Evolutionary conservation across 2,329 filamentous ascomycete species (phyloP).

Genomic region (Aspergillus transmontanensis): DNA sequence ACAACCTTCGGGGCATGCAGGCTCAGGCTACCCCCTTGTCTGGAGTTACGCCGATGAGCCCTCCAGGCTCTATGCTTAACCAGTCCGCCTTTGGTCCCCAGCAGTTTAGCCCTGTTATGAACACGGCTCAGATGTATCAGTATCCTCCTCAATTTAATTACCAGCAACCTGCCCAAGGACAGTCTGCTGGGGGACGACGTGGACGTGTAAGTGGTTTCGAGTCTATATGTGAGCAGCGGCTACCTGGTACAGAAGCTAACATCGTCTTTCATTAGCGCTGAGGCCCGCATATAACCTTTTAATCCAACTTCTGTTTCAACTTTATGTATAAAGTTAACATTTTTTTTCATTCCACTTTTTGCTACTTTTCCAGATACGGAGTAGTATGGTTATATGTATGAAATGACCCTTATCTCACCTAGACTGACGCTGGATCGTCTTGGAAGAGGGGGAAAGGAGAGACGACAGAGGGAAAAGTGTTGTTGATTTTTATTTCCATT

Average conservation of each 20-base stretch:
- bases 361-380: conserved; percentile 28
- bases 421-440: conserved; percentile 46
- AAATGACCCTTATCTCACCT: conserved; percentile 33
- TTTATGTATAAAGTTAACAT: conserved; percentile 41
- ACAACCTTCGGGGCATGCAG: conserved; percentile 43
- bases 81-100: conserved; percentile 49
- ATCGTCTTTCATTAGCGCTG: conserved; percentile 30
- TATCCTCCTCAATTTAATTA: conserved; percentile 56
- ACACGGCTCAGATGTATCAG: conserved; percentile 51
- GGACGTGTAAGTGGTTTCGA: conserved; percentile 52
- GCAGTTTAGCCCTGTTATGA: conserved; percentile 50
- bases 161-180: conserved; percentile 47
- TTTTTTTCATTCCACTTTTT: conserved; percentile 10
- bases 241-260: conserved; percentile 17
- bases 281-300: conserved; percentile 31
- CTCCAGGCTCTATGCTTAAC: conserved; percentile 48
- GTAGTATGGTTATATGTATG: conserved; percentile 36
- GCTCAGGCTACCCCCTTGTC: conserved; percentile 40
- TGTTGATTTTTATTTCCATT: conserved; percentile 15
- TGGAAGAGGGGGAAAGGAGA: conserved; percentile 32
- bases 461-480: conserved; percentile 28
- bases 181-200: conserved; percentile 53
- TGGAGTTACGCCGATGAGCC: conserved; percentile 39
- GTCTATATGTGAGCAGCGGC: conserved; percentile 4
- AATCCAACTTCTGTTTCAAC: conserved; percentile 32